A percentile compares a stretch with the other conserved stretches of the same genome.
phyloP scores from a whole-genome alignment of 805 yeast genomes.

The Barnettozyma salicaria region DNA sequence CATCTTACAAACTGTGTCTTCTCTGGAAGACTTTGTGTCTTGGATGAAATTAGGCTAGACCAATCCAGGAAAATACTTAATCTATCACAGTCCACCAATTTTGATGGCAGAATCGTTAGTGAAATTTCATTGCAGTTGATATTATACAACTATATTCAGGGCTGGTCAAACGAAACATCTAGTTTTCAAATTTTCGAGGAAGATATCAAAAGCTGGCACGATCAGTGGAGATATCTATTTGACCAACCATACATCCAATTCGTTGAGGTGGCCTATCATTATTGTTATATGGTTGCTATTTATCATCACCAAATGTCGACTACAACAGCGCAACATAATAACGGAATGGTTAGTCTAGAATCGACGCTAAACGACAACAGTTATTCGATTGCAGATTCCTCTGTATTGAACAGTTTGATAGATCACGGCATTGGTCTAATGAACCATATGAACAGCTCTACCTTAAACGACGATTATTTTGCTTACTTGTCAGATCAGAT shows the following conservation, averaged over 20 bases:
- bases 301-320: constrained; percentile 31
- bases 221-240: constrained; percentile 63
- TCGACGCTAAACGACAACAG: constrained; percentile 5
- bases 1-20: constrained; percentile 61
- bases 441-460: constrained; percentile 21
- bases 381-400: constrained; percentile 12
- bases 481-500: constrained; percentile 68
- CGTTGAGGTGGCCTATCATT: constrained; percentile 63
- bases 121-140: constrained; percentile 58
- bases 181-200: constrained; percentile 32
- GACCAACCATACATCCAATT: constrained; percentile 68
- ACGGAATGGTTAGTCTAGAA: too few relatives aligned
- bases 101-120: constrained; percentile 76
- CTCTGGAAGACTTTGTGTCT: constrained; percentile 55
- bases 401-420: constrained; percentile 17
- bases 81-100: constrained; percentile 57
- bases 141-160: constrained; percentile 51
- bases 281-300: constrained; percentile 45
- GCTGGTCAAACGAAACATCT: constrained; percentile 14
- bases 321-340: too few relatives aligned
- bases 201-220: constrained; percentile 55
- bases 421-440: constrained; percentile 19
- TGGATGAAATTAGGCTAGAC: constrained; percentile 53
- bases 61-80: constrained; percentile 53
- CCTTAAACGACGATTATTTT: constrained; percentile 39